phyloP scores from a whole-genome alignment of 2,329 filamentous ascomycete genomes.

The Pseudomassariella vexata region DNA sequence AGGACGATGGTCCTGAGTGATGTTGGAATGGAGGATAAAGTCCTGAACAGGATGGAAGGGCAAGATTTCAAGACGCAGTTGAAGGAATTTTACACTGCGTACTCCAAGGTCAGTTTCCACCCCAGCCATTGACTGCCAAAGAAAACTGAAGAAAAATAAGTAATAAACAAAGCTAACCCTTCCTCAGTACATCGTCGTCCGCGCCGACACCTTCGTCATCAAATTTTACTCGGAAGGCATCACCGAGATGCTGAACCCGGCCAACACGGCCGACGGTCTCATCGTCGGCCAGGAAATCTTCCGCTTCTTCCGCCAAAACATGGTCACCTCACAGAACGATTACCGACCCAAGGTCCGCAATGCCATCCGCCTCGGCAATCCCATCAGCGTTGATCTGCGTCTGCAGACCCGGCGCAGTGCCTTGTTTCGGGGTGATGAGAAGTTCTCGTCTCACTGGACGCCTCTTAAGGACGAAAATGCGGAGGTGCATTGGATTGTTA shows the following conservation, averaged over 20 bases:
- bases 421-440: slow-evolving; percentile 18
- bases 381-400: slow-evolving; percentile 21
- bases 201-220: slow-evolving; percentile 16
- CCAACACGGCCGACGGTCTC: slow-evolving; percentile 12
- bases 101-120: no score
- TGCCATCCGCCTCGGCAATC: slow-evolving; percentile 19
- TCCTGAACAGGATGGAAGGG: slow-evolving; percentile 19
- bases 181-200: slow-evolving; percentile 19
- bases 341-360: slow-evolving; percentile 15
- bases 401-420: slow-evolving; percentile 20
- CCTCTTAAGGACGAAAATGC: slow-evolving; percentile 17
- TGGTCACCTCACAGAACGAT: slow-evolving; percentile 15
- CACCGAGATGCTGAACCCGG: slow-evolving; percentile 16
- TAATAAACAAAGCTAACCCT: no score
- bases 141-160: no score
- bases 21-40: slow-evolving; percentile 17
- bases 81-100: slow-evolving; percentile 22
- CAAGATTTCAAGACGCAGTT: slow-evolving; percentile 18
- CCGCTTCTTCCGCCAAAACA: slow-evolving; percentile 19
- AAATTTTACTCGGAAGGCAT: slow-evolving; percentile 19
- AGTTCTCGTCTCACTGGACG: slow-evolving; percentile 16
- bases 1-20: slow-evolving; percentile 4
- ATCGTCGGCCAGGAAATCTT: slow-evolving; percentile 19
- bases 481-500: slow-evolving; percentile 9
- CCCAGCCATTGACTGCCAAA: no score